These are phyloP conservation scores for Cercospora sp. DNA, from an alignment of 2,329 filamentous ascomycete genomes.

Conservation along the genomic window DNA sequence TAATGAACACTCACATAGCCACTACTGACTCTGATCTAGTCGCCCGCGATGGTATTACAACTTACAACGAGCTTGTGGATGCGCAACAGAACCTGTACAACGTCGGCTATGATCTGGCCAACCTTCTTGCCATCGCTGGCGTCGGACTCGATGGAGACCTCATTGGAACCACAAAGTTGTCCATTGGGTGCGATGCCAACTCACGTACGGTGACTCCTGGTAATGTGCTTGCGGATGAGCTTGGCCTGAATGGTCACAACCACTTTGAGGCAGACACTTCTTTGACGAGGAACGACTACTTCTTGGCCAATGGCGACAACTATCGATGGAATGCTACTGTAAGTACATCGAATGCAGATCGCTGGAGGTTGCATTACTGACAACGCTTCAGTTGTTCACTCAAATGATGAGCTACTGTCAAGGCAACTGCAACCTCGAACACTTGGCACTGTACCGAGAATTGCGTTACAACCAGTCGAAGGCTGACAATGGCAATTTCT, in stretches of 20 bases:
- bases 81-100: constrained; percentile 49
- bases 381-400: constrained; percentile 34
- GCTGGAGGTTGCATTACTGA: not conserved
- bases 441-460: constrained; percentile 35
- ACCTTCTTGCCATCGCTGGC: constrained; percentile 37
- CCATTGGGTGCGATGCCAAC: constrained; percentile 46
- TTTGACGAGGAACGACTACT: constrained; percentile 45
- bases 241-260: constrained; percentile 46
- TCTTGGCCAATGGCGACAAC: constrained; percentile 38
- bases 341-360: not conserved
- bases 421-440: constrained; percentile 42
- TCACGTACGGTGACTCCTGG: constrained; percentile 40
- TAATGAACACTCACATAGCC: no score
- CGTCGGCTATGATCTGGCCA: constrained; percentile 44
- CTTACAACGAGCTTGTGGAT: constrained; percentile 44
- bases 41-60: constrained; percentile 45
- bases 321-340: constrained; percentile 42
- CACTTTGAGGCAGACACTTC: constrained; percentile 46
- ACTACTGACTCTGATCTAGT: no score
- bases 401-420: constrained; percentile 40
- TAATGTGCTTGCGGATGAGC: constrained; percentile 38
- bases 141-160: constrained; percentile 24
- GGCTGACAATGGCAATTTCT: constrained; percentile 45
- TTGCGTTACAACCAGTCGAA: constrained; percentile 44
- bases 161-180: constrained; percentile 41